Evolutionary conservation across 148 eudicot species (phyloP).

Genomic region (Heliosperma pusillum): DNA sequence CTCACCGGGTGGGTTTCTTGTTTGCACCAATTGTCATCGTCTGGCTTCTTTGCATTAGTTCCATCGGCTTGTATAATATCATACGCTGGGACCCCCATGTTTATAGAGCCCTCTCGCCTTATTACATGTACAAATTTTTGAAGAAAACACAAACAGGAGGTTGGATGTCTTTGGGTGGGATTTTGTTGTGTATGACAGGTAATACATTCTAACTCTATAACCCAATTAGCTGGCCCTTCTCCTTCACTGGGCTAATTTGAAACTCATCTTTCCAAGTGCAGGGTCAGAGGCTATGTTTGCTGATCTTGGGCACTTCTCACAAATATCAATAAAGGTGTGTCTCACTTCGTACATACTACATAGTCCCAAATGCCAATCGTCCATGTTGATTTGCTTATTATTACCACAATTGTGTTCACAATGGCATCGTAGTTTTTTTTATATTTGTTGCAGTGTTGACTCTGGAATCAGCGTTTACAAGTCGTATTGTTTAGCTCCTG

Average conservation of each 20-base stretch:
- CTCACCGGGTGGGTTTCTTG: constrained; percentile 80
- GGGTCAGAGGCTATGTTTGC: constrained; percentile 99
- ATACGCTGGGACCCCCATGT: constrained; percentile 79
- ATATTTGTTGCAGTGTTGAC: too few species aligned
- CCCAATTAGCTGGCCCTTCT: not conserved
- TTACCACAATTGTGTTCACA: too few species aligned
- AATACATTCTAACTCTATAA: constrained; percentile 2
- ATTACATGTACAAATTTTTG: constrained; percentile 91
- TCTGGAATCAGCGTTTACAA: too few species aligned
- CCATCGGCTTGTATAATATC: constrained; percentile 87
- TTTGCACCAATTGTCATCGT: constrained; percentile 84
- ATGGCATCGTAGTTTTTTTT: too few species aligned
- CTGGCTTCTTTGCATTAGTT: constrained; percentile 89
- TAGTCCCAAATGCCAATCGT: too few species aligned
- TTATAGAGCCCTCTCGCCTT: constrained; percentile 84
- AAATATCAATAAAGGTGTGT: constrained; percentile 83
- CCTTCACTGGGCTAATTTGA: not conserved
- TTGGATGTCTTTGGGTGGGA: constrained; percentile 99
- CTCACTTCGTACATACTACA: not conserved
- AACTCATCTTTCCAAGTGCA: constrained; percentile 26
- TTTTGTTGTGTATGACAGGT: constrained; percentile 94
- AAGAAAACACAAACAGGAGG: constrained; percentile 83
- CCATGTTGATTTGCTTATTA: too few species aligned
- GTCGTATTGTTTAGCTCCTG: too few species aligned
- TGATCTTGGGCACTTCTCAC: constrained; percentile 98